Evolutionary conservation across 2,329 filamentous ascomycete genomes (phyloP), one percentile per base, ranked within the genome.

Genomic region (Corniculantispora saksenae): DNA sequence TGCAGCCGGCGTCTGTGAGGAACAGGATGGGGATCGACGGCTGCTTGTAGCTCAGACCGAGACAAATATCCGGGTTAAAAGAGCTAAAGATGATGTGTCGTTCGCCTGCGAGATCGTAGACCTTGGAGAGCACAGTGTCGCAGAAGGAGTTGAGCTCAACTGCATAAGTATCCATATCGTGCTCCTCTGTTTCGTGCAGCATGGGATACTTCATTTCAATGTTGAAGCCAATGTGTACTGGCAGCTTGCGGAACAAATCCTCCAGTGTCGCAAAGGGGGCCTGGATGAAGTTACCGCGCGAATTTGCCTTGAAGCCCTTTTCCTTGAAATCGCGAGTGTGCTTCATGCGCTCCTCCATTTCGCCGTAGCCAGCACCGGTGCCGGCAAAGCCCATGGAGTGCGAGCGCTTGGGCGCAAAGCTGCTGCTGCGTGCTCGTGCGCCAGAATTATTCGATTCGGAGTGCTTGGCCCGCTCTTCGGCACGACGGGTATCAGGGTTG

Each of bases 161-260:
- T 0, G 93, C 94, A 74, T 97, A 97, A 3, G 92, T 91, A 75
- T 97, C 94, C 93, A 98, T 97, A 71, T 97, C 93, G 70, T 97
- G 91, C 76, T 96, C 92, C 77, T 97, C 93, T 66, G 89, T 92
- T 82, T 99, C 96, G 75, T 94, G 91, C 50, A 99, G 86, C 94
- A 98, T 98, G 6, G 95, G 95, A 75, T 99, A 99, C 79, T 99
- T 98, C 86, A 99, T 91, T 81, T 99, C 95, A 70, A 99, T 97
- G 78, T 99, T 98, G 84, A 99, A 99, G 17, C 95, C 94, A 25
- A 97, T 91, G 17, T 87, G 84, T 68, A 91, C 86, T 0, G 93
- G 93, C 0, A 99, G 81, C 73, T 94, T 90, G 72, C 87, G 86
- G 80, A 99, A 97, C 75, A 98, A 89, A 67, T 97, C 93, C 76